Percentiles rank a stretch among this genome's conserved stretches.
These are phyloP conservation scores for Avicennia marina DNA, from an alignment of 257 asterid genomes.

Conservation along the genomic window DNA sequence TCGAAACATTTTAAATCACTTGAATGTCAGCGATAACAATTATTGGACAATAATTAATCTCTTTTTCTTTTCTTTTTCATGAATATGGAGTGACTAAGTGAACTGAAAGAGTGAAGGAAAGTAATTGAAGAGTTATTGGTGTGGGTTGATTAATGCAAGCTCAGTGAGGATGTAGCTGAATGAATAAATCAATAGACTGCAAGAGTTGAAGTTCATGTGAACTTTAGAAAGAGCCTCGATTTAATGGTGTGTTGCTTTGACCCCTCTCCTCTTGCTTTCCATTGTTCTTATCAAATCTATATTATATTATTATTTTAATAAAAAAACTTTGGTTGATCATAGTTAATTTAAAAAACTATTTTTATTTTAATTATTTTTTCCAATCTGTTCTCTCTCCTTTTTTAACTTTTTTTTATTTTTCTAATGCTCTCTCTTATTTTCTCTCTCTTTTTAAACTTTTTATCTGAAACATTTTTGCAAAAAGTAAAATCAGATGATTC, in stretches of 20 bases:
- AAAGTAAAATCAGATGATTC: too few relatives aligned
- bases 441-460: too few relatives aligned
- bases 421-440: too few relatives aligned
- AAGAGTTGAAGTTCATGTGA: background rate
- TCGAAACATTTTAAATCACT: background rate
- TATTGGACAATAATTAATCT: background rate
- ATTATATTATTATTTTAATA: too few relatives aligned
- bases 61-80: background rate
- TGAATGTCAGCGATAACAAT: background rate
- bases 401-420: too few relatives aligned
- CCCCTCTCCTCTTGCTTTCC: conserved; percentile 3
- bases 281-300: too few relatives aligned
- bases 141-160: conserved; percentile 5
- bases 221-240: conserved; percentile 1
- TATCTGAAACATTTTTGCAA: too few relatives aligned
- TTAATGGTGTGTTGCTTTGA: conserved; percentile 7
- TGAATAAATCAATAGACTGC: too few relatives aligned
- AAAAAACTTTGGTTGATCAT: too few relatives aligned
- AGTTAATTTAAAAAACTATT: too few relatives aligned
- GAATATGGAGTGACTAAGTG: conserved; percentile 7
- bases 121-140: background rate
- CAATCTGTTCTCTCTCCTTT: too few relatives aligned
- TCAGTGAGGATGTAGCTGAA: background rate
- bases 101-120: background rate
- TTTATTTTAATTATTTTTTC: too few relatives aligned